Evolutionary conservation across 768 basidiomycete species (phyloP), one percentile per base, ranked within the genome.

Genomic region (Trametes elegans): DNA sequence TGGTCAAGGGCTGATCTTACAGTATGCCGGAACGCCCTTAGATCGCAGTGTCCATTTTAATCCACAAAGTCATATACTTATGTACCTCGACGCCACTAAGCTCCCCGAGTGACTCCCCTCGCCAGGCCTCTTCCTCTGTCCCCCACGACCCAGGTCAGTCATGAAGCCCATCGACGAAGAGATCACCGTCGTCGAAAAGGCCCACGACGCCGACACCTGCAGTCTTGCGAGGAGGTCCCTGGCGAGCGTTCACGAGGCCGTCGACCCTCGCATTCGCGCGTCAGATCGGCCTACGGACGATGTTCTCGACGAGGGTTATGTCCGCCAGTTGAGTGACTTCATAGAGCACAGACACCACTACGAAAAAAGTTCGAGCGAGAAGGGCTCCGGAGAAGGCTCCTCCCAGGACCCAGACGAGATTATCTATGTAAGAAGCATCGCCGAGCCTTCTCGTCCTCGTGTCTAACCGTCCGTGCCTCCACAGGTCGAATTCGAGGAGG

Each of bases 211-310:
- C 21, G 51, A 44, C 18, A 55, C 24, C 26, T n/a, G 36, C 26
- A 50, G 53, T 27, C 47, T 65, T 44, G 64, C 55, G 39, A 43
- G 61, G 31, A 50, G 55, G 16, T 49, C 48, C 14, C 49, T 57
- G 9, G 49, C 59, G 13, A 56, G 61, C 21, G 64, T 62, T 19
- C 49, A 58, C 8, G 62, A 76, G 45, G 64, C 69, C 5, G 68
- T 76, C 39, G 77, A 79, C 61, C 73, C 75, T 10, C 68, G 74
- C 38, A 59, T 76, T 28, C 66, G 65, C 47, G 51, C 71, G 5
- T 58, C 64, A 3, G 68, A 70, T 11, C 60, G 66, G 18, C 70
- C 73, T 7, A 62, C 61, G 45, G 64, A 67, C 34, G 67, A 69
- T 1, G 63, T 67, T 31, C 61, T 73, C 21, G 75, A 76, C 49